phyloP scores from a whole-genome alignment of 352 stramenopile genomes.

The Phytopythium aichiense region DNA sequence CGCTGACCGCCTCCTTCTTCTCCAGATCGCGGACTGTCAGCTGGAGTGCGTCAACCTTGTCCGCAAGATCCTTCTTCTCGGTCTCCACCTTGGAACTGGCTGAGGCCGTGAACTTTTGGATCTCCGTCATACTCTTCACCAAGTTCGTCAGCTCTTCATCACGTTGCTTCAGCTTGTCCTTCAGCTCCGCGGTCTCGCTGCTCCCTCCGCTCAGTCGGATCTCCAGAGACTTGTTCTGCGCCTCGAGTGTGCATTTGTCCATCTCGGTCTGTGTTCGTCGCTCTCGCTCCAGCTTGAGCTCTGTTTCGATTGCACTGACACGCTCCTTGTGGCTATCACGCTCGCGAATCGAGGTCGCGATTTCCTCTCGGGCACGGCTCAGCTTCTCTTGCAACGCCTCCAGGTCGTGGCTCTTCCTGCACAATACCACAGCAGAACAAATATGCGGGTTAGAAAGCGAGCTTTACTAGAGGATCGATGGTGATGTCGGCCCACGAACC shows the following conservation, averaged over 20 bases:
- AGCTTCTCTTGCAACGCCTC: conserved; percentile 50
- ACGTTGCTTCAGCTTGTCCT: conserved; percentile 60
- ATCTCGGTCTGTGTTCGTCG: conserved; percentile 46
- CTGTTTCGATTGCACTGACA: conserved; percentile 32
- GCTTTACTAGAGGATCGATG: neutral
- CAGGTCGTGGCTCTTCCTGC: conserved; percentile 45
- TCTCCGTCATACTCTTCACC: conserved; percentile 66
- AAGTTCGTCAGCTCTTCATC: conserved; percentile 65
- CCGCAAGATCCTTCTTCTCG: conserved; percentile 61
- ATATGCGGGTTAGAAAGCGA: neutral
- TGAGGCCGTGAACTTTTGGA: conserved; percentile 67
- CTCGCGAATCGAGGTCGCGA: conserved; percentile 44
- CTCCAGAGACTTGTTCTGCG: conserved; percentile 53
- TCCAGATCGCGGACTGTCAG: conserved; percentile 43
- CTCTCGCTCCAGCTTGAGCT: conserved; percentile 50
- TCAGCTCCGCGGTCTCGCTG: conserved; percentile 43
- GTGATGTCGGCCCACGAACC: conserved; percentile 11
- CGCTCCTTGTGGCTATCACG: conserved; percentile 44
- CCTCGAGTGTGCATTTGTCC: conserved; percentile 59
- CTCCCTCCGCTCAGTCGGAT: conserved; percentile 24
- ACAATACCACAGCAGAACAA: neutral
- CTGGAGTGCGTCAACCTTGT: conserved; percentile 61
- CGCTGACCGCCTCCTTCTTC: conserved; percentile 40
- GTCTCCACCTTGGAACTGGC: conserved; percentile 58
- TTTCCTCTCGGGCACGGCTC: conserved; percentile 42